phyloP scores from a whole-genome alignment of 1,284 basidiomycete species.

The Volvariella volvacea region DNA sequence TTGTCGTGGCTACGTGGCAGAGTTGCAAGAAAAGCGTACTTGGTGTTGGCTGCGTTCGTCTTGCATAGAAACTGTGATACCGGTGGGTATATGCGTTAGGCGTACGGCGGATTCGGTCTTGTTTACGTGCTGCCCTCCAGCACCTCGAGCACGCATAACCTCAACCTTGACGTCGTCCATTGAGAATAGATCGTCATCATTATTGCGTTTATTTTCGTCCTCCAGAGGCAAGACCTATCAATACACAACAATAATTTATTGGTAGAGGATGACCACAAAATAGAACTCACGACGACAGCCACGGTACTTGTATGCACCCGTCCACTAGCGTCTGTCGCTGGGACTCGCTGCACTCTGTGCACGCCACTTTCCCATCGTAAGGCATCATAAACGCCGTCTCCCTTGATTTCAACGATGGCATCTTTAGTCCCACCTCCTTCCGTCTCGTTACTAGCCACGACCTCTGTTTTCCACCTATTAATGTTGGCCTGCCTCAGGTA shows the following conservation, averaged over 20 bases:
- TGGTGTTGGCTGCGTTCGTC: constrained; percentile 96
- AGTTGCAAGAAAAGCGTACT: constrained; percentile 32
- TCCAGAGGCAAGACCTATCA: constrained; percentile 72
- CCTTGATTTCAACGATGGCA: constrained; percentile 79
- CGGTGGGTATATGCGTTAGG: constrained; percentile 88
- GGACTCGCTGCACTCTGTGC: constrained; percentile 93
- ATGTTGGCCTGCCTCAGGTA: constrained; percentile 68
- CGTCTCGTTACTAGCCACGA: constrained; percentile 47
- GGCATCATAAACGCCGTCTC: constrained; percentile 71
- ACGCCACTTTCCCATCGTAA: constrained; percentile 92
- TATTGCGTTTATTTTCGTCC: constrained; percentile 45
- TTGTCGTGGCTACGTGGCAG: background rate
- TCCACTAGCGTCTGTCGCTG: constrained; percentile 82
- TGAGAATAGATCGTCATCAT: constrained; percentile 59
- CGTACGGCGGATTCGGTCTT: constrained; percentile 99
- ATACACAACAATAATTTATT: background rate
- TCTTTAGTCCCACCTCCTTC: constrained; percentile 74
- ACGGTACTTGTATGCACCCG: constrained; percentile 93
- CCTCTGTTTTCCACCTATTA: constrained; percentile 43
- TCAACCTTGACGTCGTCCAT: constrained; percentile 88
- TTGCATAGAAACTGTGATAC: constrained; percentile 97
- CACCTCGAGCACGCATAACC: constrained; percentile 92
- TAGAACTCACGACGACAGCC: constrained; percentile 66
- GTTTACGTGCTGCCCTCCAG: constrained; percentile 98
- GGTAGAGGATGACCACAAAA: background rate